phyloP scores from a whole-genome alignment of 73 alveolate genomes.

The Paramecium primaurelia region DNA sequence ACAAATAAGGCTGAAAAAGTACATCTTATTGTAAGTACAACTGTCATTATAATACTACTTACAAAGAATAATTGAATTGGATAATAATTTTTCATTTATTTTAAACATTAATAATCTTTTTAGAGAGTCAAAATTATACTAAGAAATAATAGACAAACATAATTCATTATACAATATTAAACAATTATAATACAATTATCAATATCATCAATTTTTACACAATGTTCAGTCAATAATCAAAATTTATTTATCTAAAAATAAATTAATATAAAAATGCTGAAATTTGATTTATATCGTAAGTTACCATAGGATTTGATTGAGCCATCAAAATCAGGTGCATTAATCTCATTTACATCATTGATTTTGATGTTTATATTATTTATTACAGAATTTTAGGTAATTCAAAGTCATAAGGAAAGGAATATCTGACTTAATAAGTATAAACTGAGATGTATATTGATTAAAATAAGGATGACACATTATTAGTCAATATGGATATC shows the following conservation, averaged over 20 bases:
- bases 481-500: constrained; percentile 88
- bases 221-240: background rate
- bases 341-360: constrained; percentile 85
- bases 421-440: constrained; percentile 69
- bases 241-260: background rate
- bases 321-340: constrained; percentile 90
- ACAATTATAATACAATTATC: background rate
- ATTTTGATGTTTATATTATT: constrained; percentile 80
- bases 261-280: background rate
- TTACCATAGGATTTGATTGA: constrained; percentile 90
- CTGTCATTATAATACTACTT: background rate
- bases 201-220: background rate
- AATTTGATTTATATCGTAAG: constrained; percentile 69
- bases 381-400: constrained; percentile 77
- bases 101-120: background rate
- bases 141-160: background rate
- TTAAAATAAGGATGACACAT: constrained; percentile 75
- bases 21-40: background rate
- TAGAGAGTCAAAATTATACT: background rate
- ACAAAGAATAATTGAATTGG: constrained; percentile 23
- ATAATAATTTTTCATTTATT: constrained; percentile 13
- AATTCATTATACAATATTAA: background rate
- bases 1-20: background rate
- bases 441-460: constrained; percentile 84
- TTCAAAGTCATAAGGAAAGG: background rate